These are phyloP conservation scores for Takashimella tepidaria DNA, from an alignment of 1,284 basidiomycete genomes.

Conservation along the genomic window DNA sequence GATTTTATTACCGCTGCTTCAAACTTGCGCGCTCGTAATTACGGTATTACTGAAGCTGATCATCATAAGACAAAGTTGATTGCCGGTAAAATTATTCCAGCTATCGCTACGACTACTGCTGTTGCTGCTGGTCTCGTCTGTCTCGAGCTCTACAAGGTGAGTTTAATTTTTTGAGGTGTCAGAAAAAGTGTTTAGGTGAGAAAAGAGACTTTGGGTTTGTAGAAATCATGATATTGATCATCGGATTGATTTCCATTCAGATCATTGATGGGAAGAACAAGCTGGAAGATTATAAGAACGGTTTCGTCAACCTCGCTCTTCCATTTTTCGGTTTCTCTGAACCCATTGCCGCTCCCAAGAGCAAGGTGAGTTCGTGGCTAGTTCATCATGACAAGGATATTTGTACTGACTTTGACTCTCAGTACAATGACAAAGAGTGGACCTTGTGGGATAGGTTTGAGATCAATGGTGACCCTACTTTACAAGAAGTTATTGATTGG, in stretches of 20 bases:
- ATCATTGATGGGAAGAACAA: conserved; percentile 92
- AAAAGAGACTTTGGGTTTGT: no score
- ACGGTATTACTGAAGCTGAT: conserved; percentile 82
- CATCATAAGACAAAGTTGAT: conserved; percentile 96
- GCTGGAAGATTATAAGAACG: conserved; percentile 95
- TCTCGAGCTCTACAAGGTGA: conserved; percentile 91
- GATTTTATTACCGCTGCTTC: conserved; percentile 99
- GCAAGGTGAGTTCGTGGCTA: conserved; percentile 52
- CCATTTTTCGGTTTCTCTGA: conserved; percentile 99
- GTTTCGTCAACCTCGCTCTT: conserved; percentile 94
- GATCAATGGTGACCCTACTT: conserved; percentile 81
- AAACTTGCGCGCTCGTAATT: conserved; percentile 95
- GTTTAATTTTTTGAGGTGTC: conserved; percentile 7
- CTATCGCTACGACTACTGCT: conserved; percentile 96
- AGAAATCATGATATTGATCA: not conserved
- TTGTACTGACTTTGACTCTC: not conserved
- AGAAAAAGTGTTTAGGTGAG: not conserved
- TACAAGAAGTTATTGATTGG: conserved; percentile 78
- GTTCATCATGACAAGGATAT: no score
- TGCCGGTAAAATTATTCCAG: conserved; percentile 99
- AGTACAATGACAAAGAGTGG: conserved; percentile 83
- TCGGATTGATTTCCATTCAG: conserved; percentile 47
- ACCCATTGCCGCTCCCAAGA: conserved; percentile 86
- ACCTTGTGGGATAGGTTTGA: conserved; percentile 98
- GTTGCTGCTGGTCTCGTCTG: conserved; percentile 93